A percentile compares a stretch with the other conserved stretches of the same genome.
These are phyloP conservation scores for Yamadazyma spencermartinsiae DNA, from an alignment of 1,139 yeast species.

Conservation along the genomic window DNA sequence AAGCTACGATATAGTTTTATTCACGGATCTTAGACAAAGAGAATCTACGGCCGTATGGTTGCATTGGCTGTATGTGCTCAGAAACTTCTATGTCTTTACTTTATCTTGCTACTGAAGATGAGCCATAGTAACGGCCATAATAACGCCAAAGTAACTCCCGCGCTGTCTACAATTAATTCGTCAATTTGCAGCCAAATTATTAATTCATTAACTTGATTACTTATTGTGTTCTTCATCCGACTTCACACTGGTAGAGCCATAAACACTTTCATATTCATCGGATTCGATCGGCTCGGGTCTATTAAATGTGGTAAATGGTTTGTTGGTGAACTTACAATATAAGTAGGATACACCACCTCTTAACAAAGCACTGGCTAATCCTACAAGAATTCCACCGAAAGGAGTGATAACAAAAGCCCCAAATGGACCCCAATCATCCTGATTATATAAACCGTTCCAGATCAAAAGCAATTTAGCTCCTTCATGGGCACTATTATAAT, in stretches of 20 bases:
- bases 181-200: too few relatives aligned
- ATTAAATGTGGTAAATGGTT: conserved; percentile 58
- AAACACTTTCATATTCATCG: conserved; percentile 9
- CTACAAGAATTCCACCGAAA: conserved; percentile 68
- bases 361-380: conserved; percentile 50
- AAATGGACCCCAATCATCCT: conserved; percentile 89
- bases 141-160: too few relatives aligned
- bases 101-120: too few relatives aligned
- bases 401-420: conserved; percentile 95
- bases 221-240: conserved; percentile 5
- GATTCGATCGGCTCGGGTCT: conserved; percentile 34
- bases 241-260: conserved; percentile 12
- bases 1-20: too few relatives aligned
- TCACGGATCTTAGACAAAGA: too few relatives aligned
- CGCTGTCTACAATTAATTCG: too few relatives aligned
- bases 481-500: conserved; percentile 65
- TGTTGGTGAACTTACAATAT: conserved; percentile 38
- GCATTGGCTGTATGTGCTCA: too few relatives aligned
- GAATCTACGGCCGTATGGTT: too few relatives aligned
- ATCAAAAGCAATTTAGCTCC: conserved; percentile 75
- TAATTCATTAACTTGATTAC: not conserved
- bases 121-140: too few relatives aligned
- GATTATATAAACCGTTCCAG: conserved; percentile 75
- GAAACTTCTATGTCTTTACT: too few relatives aligned
- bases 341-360: conserved; percentile 46